Conservation (phyloP, 2,329 filamentous ascomycete genomes). For the Talaromyces sp. region DNA sequence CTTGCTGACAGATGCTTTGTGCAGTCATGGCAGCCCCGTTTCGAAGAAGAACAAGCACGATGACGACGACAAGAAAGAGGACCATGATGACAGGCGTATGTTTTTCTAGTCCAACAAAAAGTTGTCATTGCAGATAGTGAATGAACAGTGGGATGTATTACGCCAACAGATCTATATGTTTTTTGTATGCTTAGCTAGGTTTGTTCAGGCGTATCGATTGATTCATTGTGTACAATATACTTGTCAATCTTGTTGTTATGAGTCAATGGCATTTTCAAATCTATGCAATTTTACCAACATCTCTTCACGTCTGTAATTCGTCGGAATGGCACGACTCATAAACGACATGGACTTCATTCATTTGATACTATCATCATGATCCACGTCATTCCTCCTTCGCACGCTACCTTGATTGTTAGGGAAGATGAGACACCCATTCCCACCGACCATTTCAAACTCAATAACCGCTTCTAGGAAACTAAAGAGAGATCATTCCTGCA, state of each 20-base stretch:
- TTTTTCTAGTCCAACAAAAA: conserved; percentile 24
- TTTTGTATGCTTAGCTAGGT: neutral
- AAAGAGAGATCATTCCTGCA: neutral
- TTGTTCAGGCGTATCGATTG: neutral
- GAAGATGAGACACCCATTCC: neutral
- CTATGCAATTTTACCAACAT: neutral
- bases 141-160: neutral
- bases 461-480: neutral
- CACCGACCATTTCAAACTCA: neutral
- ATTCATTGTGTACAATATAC: conserved; percentile 2
- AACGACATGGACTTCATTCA: conserved; percentile 13
- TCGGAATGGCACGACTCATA: neutral
- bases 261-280: neutral
- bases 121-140: neutral
- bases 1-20: conserved; percentile 19
- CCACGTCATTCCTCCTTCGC: neutral
- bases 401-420: neutral
- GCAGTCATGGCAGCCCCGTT: conserved; percentile 61
- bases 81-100: conserved; percentile 29
- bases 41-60: conserved; percentile 41
- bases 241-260: neutral
- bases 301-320: no score
- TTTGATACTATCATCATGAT: conserved; percentile 13
- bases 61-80: conserved; percentile 27
- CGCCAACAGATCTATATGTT: neutral